These are phyloP conservation scores for Hymenoscyphus scutula DNA, from an alignment of 2,329 filamentous ascomycete genomes.

Conservation along the genomic window DNA sequence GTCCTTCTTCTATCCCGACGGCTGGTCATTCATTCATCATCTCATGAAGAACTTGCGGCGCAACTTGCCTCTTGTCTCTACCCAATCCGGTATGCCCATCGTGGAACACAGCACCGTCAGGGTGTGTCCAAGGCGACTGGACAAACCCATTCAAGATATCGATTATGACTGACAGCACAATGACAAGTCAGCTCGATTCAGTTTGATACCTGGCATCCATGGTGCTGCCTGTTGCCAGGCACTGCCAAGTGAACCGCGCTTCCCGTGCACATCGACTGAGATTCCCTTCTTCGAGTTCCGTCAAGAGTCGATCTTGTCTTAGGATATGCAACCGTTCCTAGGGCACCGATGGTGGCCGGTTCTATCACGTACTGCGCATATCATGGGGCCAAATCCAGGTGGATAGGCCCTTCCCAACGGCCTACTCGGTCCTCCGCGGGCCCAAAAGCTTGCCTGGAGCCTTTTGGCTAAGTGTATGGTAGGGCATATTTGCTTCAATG, in stretches of 20 bases:
- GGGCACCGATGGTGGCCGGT: not conserved
- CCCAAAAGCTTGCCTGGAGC: not conserved
- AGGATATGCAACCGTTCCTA: not conserved
- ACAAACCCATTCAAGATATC: too few relatives aligned
- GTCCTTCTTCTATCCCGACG: not conserved
- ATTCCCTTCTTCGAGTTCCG: not conserved
- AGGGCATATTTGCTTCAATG: conserved; percentile 20
- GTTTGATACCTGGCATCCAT: too few relatives aligned
- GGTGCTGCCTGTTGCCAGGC: too few relatives aligned
- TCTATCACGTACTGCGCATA: not conserved
- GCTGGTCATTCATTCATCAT: not conserved
- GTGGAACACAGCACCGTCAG: too few relatives aligned
- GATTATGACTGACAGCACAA: too few relatives aligned
- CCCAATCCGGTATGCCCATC: not conserved
- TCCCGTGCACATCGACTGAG: too few relatives aligned
- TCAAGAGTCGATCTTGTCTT: conserved; percentile 1
- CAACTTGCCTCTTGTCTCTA: not conserved
- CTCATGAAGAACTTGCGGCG: not conserved
- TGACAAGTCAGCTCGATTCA: too few relatives aligned
- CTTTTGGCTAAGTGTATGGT: not conserved
- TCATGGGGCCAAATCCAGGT: not conserved
- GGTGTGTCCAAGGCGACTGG: too few relatives aligned
- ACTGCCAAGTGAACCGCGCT: too few relatives aligned
- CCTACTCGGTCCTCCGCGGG: not conserved
- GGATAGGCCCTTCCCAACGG: not conserved